Evolutionary conservation across 1,139 yeast genomes (phyloP).

Genomic region (Saccharomyces hybrid): DNA sequence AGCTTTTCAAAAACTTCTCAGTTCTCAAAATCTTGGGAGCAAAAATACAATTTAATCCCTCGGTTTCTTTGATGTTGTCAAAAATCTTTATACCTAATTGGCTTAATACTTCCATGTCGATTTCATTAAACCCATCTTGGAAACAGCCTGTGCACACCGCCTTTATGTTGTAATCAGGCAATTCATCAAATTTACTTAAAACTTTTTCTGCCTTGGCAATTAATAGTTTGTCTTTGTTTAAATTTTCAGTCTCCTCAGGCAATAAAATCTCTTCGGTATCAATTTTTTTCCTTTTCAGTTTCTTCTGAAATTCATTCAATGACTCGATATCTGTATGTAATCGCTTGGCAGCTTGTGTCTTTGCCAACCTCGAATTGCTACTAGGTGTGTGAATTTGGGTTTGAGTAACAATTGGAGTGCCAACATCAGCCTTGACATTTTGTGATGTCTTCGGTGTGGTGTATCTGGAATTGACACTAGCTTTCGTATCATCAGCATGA

Average conservation of each 20-base stretch:
- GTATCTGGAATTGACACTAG: background rate
- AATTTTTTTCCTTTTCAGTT: conserved; percentile 24
- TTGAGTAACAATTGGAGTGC: background rate
- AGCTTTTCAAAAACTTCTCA: conserved; percentile 58
- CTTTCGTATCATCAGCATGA: background rate
- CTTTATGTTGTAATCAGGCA: conserved; percentile 31
- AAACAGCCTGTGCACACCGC: conserved; percentile 58
- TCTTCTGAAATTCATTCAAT: conserved; percentile 50
- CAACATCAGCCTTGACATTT: background rate
- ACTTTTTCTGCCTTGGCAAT: conserved; percentile 16
- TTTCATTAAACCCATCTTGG: conserved; percentile 39
- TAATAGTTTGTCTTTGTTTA: conserved; percentile 23
- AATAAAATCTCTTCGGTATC: conserved; percentile 14
- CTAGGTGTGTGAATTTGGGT: background rate
- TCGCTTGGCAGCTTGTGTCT: conserved; percentile 55
- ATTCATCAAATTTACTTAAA: conserved; percentile 8
- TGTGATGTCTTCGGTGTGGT: background rate
- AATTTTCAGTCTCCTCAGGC: conserved; percentile 31
- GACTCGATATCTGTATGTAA: conserved; percentile 64
- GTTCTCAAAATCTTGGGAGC: conserved; percentile 80
- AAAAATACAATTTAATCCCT: conserved; percentile 43
- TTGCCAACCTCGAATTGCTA: conserved; percentile 41
- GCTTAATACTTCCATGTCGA: conserved; percentile 34
- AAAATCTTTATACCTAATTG: conserved; percentile 35
- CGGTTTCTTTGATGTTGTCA: conserved; percentile 35